Evolutionary conservation across 257 asterid species (phyloP).

Genomic region (Cruciata laevipes): DNA sequence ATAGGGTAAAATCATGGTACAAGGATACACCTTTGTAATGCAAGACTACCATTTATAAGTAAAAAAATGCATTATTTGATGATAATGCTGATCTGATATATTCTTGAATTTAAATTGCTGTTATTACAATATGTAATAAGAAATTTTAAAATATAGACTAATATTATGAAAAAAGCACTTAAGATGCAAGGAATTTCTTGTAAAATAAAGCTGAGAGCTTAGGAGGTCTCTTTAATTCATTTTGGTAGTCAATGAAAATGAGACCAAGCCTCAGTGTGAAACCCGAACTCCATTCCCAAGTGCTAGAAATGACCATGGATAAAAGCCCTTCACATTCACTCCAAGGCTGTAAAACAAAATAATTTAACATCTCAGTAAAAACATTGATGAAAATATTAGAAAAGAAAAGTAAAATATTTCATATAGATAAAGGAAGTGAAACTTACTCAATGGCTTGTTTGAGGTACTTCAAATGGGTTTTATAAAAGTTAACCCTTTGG

Average conservation of each 20-base stretch:
- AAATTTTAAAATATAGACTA: no score
- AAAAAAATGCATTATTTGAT: no score
- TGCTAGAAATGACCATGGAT: constrained; percentile 42
- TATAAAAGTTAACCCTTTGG: not conserved
- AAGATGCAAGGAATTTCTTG: constrained; percentile 24
- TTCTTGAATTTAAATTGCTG: no score
- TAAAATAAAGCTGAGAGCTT: constrained; percentile 31
- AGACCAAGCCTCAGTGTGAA: constrained; percentile 32
- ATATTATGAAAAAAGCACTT: no score
- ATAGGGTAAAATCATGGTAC: no score
- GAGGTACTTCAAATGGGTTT: not conserved
- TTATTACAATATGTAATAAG: no score
- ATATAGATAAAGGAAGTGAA: not conserved
- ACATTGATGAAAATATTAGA: no score
- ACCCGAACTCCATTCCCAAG: constrained; percentile 37
- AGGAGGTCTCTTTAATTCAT: constrained; percentile 24
- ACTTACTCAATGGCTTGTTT: not conserved
- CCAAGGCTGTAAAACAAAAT: constrained; percentile 10
- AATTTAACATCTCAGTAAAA: no score
- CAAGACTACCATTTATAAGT: no score
- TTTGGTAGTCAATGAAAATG: constrained; percentile 22
- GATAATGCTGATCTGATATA: no score
- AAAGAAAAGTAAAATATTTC: not conserved
- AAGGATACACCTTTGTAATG: no score
- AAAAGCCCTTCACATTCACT: constrained; percentile 33